Percentiles rank a stretch among this genome's conserved stretches.
These are phyloP conservation scores for Geoglossum cookeanum DNA, from an alignment of 2,329 filamentous ascomycete species.

Conservation along the genomic window DNA sequence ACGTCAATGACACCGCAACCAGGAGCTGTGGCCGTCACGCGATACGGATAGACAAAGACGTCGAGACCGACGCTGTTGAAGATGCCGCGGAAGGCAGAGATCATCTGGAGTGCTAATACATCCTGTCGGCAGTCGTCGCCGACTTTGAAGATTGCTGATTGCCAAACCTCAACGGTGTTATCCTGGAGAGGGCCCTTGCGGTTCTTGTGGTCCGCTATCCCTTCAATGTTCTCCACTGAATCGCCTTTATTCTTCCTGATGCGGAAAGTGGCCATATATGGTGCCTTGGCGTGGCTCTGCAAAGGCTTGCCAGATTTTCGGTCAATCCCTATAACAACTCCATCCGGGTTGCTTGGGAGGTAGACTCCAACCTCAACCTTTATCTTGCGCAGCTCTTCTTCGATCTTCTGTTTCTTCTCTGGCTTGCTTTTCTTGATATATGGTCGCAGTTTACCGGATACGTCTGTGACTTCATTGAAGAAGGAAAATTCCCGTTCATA, in stretches of 20 bases:
- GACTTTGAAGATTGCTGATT: constrained; percentile 98
- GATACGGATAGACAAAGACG: constrained; percentile 91
- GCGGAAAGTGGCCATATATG: constrained; percentile 97
- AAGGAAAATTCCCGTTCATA: constrained; percentile 95
- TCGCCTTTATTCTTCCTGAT: constrained; percentile 60
- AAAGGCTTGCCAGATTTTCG: constrained; percentile 93
- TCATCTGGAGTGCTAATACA: constrained; percentile 91
- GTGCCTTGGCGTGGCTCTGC: constrained; percentile 94
- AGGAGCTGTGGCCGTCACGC: constrained; percentile 90
- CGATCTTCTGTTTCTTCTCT: constrained; percentile 98
- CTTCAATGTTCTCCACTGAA: constrained; percentile 27
- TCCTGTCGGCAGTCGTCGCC: constrained; percentile 97
- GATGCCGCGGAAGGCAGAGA: constrained; percentile 90
- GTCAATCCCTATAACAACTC: constrained; percentile 93
- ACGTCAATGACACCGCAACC: constrained; percentile 98
- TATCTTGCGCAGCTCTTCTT: constrained; percentile 94
- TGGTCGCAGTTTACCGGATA: constrained; percentile 89
- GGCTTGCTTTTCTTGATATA: constrained; percentile 82
- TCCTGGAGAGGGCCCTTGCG: constrained; percentile 9
- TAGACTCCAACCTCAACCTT: constrained; percentile 95
- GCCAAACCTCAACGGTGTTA: constrained; percentile 82
- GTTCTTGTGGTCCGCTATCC: constrained; percentile 10
- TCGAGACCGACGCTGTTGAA: constrained; percentile 90
- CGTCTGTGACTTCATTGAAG: constrained; percentile 88
- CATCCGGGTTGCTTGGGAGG: constrained; percentile 89